Conservation (phyloP, 1,284 basidiomycete genomes). For the Trametes pubescens region DNA sequence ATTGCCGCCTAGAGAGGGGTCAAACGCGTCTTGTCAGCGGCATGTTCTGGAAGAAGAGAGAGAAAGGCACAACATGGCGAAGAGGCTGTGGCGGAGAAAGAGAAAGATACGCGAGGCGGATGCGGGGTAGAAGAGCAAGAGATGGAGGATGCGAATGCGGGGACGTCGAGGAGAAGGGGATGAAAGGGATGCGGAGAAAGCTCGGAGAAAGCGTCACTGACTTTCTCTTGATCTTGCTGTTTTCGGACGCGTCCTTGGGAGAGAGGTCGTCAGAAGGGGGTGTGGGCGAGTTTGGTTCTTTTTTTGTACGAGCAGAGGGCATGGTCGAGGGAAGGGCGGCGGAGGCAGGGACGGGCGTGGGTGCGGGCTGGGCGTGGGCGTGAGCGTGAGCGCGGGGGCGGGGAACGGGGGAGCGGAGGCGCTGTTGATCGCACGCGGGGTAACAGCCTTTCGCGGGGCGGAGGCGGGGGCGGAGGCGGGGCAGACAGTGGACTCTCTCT, state of each 20-base stretch:
- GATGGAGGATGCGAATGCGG: conserved; percentile 41
- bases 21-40: conserved; percentile 40
- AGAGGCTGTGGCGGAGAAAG: conserved; percentile 19
- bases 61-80: conserved; percentile 37
- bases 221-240: conserved; percentile 77
- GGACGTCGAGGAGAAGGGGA: conserved; percentile 28
- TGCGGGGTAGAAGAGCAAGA: conserved; percentile 43
- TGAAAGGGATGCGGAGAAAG: conserved; percentile 47
- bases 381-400: conserved; percentile 27
- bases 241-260: conserved; percentile 64
- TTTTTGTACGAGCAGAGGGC: conserved; percentile 72
- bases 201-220: conserved; percentile 56
- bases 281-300: conserved; percentile 65
- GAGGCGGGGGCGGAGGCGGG: conserved; percentile 4
- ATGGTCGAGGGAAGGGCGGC: conserved; percentile 50
- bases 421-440: conserved; percentile 24
- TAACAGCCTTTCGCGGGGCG: conserved; percentile 18
- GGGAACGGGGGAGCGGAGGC: conserved; percentile 23
- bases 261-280: conserved; percentile 67
- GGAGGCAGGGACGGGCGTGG: conserved; percentile 41
- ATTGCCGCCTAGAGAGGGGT: conserved; percentile 69
- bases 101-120: conserved; percentile 25
- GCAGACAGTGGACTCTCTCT: conserved; percentile 2
- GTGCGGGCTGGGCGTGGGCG: conserved; percentile 38
- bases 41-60: conserved; percentile 22